Percentiles rank a stretch among this genome's conserved stretches.
Evolutionary conservation across 768 basidiomycete species (phyloP).

Genomic region (Lyophyllum shimeji): DNA sequence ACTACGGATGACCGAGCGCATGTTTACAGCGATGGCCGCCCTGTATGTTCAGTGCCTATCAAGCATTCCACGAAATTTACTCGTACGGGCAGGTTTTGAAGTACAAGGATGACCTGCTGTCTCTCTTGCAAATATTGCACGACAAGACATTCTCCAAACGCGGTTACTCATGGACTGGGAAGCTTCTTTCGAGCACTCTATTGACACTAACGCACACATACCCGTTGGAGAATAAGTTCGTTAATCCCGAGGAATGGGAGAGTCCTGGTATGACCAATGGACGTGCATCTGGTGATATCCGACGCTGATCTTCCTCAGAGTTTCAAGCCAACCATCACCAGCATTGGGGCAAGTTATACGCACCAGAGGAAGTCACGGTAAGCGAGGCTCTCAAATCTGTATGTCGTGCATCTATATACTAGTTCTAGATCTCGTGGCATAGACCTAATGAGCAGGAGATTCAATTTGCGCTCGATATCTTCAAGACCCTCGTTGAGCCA

Average conservation of each 20-base stretch:
- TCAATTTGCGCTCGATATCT: constrained; percentile 68
- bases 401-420: background rate
- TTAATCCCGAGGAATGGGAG: constrained; percentile 75
- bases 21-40: constrained; percentile 52
- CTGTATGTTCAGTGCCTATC: constrained; percentile 39
- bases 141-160: constrained; percentile 76
- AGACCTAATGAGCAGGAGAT: constrained; percentile 71
- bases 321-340: constrained; percentile 69
- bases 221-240: constrained; percentile 77
- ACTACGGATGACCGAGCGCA: constrained; percentile 2
- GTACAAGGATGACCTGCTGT: constrained; percentile 61
- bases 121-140: constrained; percentile 61
- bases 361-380: constrained; percentile 68
- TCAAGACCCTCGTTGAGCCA: constrained; percentile 66
- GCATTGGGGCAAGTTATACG: constrained; percentile 81
- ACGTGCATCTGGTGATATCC: background rate
- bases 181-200: constrained; percentile 69
- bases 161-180: constrained; percentile 80
- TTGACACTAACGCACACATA: constrained; percentile 80
- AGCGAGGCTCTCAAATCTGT: constrained; percentile 10
- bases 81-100: constrained; percentile 50
- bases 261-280: constrained; percentile 52
- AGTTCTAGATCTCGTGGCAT: constrained; percentile 72
- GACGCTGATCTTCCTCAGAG: constrained; percentile 37
- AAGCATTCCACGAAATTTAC: constrained; percentile 3